Evolutionary conservation across 2,329 filamentous ascomycete genomes (phyloP), one percentile per base, ranked within the genome.

Genomic region (Onygena corvina): DNA sequence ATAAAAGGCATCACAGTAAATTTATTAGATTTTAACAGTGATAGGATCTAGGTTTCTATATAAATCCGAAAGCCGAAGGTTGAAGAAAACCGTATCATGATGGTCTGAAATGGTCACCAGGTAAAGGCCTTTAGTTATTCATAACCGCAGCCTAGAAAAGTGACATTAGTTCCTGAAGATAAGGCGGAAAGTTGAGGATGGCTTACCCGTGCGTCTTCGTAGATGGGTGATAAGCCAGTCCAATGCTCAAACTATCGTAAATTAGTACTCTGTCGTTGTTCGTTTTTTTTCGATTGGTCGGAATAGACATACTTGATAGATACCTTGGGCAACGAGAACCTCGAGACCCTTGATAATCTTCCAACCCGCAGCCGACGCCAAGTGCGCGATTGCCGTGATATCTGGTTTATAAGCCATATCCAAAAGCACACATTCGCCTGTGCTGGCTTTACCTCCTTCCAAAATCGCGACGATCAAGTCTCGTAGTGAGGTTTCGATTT

Each of bases 361-460:
- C 92, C 92, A 98, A 2, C 83, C 82, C 9, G 77, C 77, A 57
- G 83, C 77, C 58, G 80, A 75, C 2, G 89, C 90, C 62, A 95
- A 71, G 62, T 84, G 76, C 81, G 96, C 95, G 56, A 94, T 67
- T 5, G 83, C 78, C 3, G 92, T 98, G 47, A 85, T 76, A 0
- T 77, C 73, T 16, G 92, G 92, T 67, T 90, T 93, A 67, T 98
- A 98, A 1, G 92, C 90, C 89, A 98, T 94, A 66, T 98, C 92
- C 2, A 96, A 69, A 53, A 96, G 68, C 9, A 92, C 77, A 16
- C 77, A 76, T 55, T 46, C 62, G 53, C 59, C 54, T 57, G 63
- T 53, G 51, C 70, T 68, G n/a, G 52, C 33, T 20, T 44, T 47
- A 5, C 31, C 20, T 11, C 49, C 44, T 21, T 65, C 61, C 54